Evolutionary conservation across 768 basidiomycete genomes (phyloP), one percentile per base, ranked within the genome.

Genomic region (Cyathus striatus): DNA sequence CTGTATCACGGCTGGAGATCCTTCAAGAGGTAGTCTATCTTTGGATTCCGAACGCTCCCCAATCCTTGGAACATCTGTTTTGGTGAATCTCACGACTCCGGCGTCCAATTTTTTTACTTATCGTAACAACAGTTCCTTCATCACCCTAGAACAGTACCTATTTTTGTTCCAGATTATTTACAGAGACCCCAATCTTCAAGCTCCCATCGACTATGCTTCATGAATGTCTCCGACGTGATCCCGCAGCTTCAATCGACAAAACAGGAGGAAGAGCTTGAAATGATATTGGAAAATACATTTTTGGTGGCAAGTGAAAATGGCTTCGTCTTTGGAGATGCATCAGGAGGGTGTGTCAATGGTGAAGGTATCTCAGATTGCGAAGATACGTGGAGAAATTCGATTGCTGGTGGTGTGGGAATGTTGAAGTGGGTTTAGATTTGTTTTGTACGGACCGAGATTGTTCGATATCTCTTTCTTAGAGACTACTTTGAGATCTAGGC

Each of bases 1-100:
- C 51, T 70, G 63, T 42, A 80, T 90, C 45, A 78, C 70, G 18
- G 81, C 86, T 0, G 87, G 87, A 3, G 85, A 84, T 53, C 86
- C 84, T 1, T 78, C 79, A 13, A 73, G 61, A 5, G 87, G 87
- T 2, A 70, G 73, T 3, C 69, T 89, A 12, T 77, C 86, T 1
- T 63, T 90, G 1, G 76, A 78, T 17, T 63, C 75, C 1, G 62
- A 69, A 17, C 63, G 61, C 12, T 75, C 81, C 2, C 83, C 83
- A 2, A 50, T 49, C 3, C 53, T 62, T 12, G 81, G 78, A n/a
- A 62, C 72, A 5, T 46, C 51, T 3, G 74, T 86, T 13, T 76
- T 79, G 63, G 63, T 63, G 67, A 35, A 50, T 51, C 10, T 26
- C 24, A 23, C 45, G n/a, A 24, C 13, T 22, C 10, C 6, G 25